phyloP scores from a whole-genome alignment of 1,284 basidiomycete genomes.

The Ganoderma resinaceum region DNA sequence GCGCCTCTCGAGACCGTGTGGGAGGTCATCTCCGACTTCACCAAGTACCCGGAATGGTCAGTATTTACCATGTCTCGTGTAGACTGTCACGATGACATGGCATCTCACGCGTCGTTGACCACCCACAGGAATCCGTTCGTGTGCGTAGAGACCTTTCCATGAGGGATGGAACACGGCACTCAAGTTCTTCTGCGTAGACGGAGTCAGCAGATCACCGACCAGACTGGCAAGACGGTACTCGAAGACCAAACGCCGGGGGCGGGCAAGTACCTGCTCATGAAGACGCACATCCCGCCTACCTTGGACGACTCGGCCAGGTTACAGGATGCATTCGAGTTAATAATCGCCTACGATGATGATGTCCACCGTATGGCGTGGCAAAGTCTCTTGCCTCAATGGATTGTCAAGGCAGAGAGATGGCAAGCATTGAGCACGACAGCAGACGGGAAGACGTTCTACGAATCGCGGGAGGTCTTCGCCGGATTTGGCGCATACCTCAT shows the following conservation, averaged over 20 bases:
- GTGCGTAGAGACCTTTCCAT: constrained; percentile 43
- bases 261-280: constrained; percentile 55
- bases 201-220: constrained; percentile 56
- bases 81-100: no score
- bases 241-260: constrained; percentile 55
- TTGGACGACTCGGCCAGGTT: constrained; percentile 43
- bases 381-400: constrained; percentile 48
- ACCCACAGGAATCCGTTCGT: constrained; percentile 69
- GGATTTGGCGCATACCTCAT: constrained; percentile 66
- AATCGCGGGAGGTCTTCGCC: constrained; percentile 67
- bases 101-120: not conserved
- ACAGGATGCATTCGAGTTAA: constrained; percentile 40
- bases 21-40: constrained; percentile 54
- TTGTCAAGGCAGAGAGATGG: constrained; percentile 66
- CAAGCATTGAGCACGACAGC: constrained; percentile 61
- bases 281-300: constrained; percentile 66
- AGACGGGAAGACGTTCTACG: constrained; percentile 66
- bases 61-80: not conserved
- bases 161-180: not conserved
- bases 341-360: constrained; percentile 53
- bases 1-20: constrained; percentile 57
- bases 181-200: constrained; percentile 48
- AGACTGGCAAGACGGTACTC: constrained; percentile 46
- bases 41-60: constrained; percentile 60
- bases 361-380: constrained; percentile 66